phyloP scores from a whole-genome alignment of 805 yeast species.

The Candida manassasensis region DNA sequence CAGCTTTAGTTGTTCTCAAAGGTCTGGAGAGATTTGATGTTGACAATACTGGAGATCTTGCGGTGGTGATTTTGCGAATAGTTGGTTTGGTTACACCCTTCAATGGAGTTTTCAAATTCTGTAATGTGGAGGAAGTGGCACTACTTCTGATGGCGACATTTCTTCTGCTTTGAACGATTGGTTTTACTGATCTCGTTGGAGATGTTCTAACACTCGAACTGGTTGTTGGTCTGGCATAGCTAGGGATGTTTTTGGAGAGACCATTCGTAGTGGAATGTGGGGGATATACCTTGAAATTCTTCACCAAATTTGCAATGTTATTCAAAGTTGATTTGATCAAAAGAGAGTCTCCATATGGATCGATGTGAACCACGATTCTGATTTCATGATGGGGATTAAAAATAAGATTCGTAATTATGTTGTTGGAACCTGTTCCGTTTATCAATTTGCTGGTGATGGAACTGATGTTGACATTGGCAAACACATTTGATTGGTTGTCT shows the following conservation, averaged over 20 bases:
- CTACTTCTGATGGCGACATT: background rate
- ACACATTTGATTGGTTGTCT: slow-evolving; percentile 13
- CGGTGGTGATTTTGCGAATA: background rate
- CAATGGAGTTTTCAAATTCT: background rate
- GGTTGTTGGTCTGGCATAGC: slow-evolving; percentile 30
- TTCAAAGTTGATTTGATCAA: slow-evolving; percentile 23
- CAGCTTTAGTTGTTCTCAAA: background rate
- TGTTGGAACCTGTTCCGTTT: slow-evolving; percentile 14
- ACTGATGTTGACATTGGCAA: slow-evolving; percentile 25
- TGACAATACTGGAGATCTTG: slow-evolving; percentile 1
- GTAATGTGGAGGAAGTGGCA: background rate
- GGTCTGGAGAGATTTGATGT: too few species aligned
- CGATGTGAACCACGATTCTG: slow-evolving; percentile 23
- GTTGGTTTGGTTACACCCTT: background rate
- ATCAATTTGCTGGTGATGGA: slow-evolving; percentile 23
- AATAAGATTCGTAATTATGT: slow-evolving; percentile 23
- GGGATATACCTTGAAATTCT: slow-evolving; percentile 13
- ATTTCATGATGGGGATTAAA: slow-evolving; percentile 15
- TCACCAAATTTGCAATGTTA: slow-evolving; percentile 21
- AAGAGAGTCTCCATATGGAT: slow-evolving; percentile 19
- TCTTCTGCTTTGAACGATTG: background rate
- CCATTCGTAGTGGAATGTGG: slow-evolving; percentile 1
- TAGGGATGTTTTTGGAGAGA: slow-evolving; percentile 13
- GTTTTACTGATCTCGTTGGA: slow-evolving; percentile 7
- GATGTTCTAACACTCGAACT: slow-evolving; percentile 14